Conservation (phyloP, 139 green algal genomes). For the Chlorella sp. region DNA sequence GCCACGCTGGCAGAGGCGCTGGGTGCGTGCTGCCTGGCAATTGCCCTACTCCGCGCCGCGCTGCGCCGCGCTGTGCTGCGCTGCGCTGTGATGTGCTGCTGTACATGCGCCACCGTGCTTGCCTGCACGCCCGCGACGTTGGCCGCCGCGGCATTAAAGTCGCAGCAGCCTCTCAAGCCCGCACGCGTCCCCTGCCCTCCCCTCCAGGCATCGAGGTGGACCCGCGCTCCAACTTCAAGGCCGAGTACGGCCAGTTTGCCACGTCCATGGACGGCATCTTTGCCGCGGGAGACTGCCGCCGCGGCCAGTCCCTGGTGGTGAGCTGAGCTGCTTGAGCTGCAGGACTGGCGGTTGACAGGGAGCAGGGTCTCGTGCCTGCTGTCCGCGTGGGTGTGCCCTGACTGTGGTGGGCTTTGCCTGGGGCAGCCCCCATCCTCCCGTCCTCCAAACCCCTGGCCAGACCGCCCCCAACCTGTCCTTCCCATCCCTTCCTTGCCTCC, state of each 20-base stretch:
- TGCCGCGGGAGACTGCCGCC: slow-evolving; percentile 93
- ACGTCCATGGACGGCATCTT: slow-evolving; percentile 94
- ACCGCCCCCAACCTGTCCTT: not conserved
- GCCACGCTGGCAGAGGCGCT: slow-evolving; percentile 75
- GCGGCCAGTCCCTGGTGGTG: slow-evolving; percentile 89
- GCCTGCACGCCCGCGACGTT: not conserved
- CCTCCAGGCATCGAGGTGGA: slow-evolving; percentile 71
- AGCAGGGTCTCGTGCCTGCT: too few species aligned
- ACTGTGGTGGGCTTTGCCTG: too few species aligned
- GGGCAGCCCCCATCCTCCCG: too few species aligned
- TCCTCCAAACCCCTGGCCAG: too few species aligned
- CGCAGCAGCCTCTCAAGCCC: not conserved
- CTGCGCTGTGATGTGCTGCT: not conserved
- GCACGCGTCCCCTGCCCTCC: not conserved
- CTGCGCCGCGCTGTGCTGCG: not conserved
- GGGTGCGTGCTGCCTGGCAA: slow-evolving; percentile 39
- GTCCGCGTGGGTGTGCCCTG: too few species aligned
- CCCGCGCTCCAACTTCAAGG: slow-evolving; percentile 95
- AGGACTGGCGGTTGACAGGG: not conserved
- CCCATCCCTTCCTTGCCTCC: slow-evolving; percentile 69
- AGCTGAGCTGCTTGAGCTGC: not conserved
- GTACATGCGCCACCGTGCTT: not conserved
- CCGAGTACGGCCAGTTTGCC: slow-evolving; percentile 86
- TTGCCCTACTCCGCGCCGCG: not conserved
- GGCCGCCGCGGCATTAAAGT: not conserved